Evolutionary conservation across 164 flowering plant genomes (phyloP).

Genomic region (Macadamia tetraphylla): DNA sequence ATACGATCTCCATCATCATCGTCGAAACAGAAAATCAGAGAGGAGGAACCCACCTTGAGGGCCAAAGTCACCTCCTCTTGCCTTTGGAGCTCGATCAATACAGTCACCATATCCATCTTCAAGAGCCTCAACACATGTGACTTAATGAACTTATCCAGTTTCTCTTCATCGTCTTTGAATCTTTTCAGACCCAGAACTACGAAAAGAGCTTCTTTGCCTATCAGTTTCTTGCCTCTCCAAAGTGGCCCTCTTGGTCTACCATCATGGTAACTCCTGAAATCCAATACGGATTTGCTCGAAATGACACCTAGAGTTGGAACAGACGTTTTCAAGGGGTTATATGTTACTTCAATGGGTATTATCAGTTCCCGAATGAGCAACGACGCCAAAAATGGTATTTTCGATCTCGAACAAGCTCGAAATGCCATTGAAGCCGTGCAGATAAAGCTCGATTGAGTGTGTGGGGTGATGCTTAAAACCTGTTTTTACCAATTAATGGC

Average conservation of each 20-base stretch:
- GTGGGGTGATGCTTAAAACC: too few species aligned
- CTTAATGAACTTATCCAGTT: conserved; percentile 62
- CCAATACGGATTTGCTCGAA: neutral
- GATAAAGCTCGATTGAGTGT: too few species aligned
- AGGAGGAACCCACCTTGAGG: conserved; percentile 42
- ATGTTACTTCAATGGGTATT: conserved; percentile 5
- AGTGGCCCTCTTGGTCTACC: conserved; percentile 94
- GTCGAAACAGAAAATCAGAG: neutral
- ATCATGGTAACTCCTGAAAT: conserved; percentile 43
- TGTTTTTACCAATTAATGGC: too few species aligned
- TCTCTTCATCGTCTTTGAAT: conserved; percentile 69
- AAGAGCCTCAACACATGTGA: conserved; percentile 66
- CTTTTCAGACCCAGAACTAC: conserved; percentile 70
- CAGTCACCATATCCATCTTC: conserved; percentile 86
- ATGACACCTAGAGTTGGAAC: neutral
- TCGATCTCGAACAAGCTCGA: conserved; percentile 27
- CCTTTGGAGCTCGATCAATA: conserved; percentile 70
- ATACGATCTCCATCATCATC: neutral
- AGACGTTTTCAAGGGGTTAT: neutral
- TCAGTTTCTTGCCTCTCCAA: conserved; percentile 83
- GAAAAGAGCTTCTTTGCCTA: conserved; percentile 85
- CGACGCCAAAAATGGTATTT: conserved; percentile 19
- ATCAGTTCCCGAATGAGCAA: conserved; percentile 17
- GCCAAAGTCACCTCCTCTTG: conserved; percentile 72
- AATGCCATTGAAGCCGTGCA: conserved; percentile 33